phyloP scores from a whole-genome alignment of 371 early-diverging fungal species.

The Phascolomyces articulosus region DNA sequence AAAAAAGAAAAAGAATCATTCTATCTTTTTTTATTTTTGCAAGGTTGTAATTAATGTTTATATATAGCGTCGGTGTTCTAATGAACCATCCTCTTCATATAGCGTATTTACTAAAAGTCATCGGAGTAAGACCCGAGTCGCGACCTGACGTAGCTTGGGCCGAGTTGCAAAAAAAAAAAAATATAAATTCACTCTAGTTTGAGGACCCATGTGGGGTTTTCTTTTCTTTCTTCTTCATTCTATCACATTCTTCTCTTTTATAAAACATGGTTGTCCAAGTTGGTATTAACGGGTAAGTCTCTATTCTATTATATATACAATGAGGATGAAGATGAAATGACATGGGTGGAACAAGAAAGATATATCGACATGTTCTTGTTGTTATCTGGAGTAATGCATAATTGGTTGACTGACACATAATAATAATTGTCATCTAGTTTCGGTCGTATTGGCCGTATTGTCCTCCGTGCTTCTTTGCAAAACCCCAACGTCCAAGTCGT shows the following conservation, averaged over 20 bases:
- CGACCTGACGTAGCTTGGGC: slow-evolving; percentile 10
- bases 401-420: too few species aligned
- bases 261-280: slow-evolving; percentile 65
- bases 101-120: background rate
- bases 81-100: background rate
- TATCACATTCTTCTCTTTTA: slow-evolving; percentile 17
- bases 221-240: slow-evolving; percentile 12
- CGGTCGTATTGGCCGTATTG: slow-evolving; percentile 99
- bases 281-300: slow-evolving; percentile 95
- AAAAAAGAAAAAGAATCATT: too few species aligned
- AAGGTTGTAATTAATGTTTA: background rate
- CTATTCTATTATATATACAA: background rate
- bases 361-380: background rate
- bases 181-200: slow-evolving; percentile 16
- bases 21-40: background rate
- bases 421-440: too few species aligned
- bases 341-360: background rate
- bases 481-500: slow-evolving; percentile 85
- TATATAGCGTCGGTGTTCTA: slow-evolving; percentile 1
- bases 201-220: background rate
- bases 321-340: background rate
- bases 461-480: slow-evolving; percentile 89
- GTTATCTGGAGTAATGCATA: too few species aligned
- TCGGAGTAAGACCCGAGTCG: slow-evolving; percentile 6
- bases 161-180: slow-evolving; percentile 13